A percentile compares a stretch with the other conserved stretches of the same genome.
Conservation (phyloP, 2,329 filamentous ascomycete species). For the Neofusicoccum umdonicola region DNA sequence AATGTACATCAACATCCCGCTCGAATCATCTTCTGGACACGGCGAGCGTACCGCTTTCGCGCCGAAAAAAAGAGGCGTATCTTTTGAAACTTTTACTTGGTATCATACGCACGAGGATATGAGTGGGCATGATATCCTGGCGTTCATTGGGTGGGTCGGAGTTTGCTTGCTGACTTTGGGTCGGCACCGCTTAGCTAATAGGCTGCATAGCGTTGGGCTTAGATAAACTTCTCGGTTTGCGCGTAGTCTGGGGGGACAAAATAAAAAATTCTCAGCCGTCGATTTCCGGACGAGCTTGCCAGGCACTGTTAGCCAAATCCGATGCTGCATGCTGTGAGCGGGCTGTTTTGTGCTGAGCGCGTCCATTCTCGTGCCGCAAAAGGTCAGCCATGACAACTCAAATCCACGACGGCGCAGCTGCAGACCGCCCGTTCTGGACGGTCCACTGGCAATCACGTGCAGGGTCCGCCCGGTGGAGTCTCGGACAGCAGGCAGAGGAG, state of each 20-base stretch:
- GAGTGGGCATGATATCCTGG: constrained; percentile 29
- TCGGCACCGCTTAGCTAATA: constrained; percentile 10
- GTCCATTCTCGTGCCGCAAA: neutral
- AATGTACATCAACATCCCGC: constrained; percentile 3
- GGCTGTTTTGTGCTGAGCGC: neutral
- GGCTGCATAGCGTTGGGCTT: constrained; percentile 17
- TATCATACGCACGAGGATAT: constrained; percentile 31
- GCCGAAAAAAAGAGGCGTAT: constrained; percentile 17
- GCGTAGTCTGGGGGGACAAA: constrained; percentile 3
- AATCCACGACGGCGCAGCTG: neutral
- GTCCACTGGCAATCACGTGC: constrained; percentile 4
- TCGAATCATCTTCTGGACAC: neutral
- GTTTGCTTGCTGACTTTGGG: constrained; percentile 4
- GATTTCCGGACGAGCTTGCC: neutral
- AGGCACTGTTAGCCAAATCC: neutral
- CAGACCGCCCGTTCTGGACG: neutral
- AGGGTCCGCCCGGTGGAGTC: neutral
- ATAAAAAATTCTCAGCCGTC: constrained; percentile 1
- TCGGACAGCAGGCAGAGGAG: neutral
- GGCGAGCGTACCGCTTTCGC: constrained; percentile 9
- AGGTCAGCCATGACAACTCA: neutral
- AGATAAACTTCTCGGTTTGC: constrained; percentile 4
- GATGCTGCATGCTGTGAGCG: neutral
- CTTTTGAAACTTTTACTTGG: constrained; percentile 20
- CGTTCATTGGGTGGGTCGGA: constrained; percentile 16